phyloP scores from a whole-genome alignment of 2,329 filamentous ascomycete species.

The Capronia epimyces region DNA sequence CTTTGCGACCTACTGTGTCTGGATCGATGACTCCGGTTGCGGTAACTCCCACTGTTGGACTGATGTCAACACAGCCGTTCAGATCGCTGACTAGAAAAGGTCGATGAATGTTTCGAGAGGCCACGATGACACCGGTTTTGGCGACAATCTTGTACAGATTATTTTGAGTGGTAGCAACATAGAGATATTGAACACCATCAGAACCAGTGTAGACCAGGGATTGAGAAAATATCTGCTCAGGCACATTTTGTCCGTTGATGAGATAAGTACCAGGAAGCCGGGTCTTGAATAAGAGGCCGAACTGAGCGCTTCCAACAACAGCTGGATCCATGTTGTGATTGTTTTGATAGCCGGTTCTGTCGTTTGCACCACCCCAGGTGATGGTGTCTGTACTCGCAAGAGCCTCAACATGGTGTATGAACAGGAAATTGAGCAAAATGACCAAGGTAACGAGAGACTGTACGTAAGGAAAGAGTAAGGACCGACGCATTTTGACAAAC shows the following conservation, averaged over 20 bases:
- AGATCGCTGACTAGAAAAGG: constrained; percentile 49
- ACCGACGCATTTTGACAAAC: constrained; percentile 12
- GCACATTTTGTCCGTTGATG: constrained; percentile 34
- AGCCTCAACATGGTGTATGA: constrained; percentile 11
- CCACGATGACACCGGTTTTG: constrained; percentile 39
- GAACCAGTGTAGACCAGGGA: constrained; percentile 50
- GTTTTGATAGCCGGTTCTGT: constrained; percentile 28
- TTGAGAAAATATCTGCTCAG: constrained; percentile 51
- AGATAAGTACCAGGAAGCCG: constrained; percentile 49
- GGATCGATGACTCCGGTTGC: constrained; percentile 50
- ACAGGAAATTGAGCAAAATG: constrained; percentile 7
- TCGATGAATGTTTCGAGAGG: constrained; percentile 38
- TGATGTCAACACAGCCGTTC: constrained; percentile 46
- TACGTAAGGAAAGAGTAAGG: not conserved
- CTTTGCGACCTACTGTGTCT: constrained; percentile 31
- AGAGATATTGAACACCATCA: constrained; percentile 50
- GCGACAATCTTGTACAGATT: constrained; percentile 38
- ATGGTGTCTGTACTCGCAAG: constrained; percentile 24
- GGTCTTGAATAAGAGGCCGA: constrained; percentile 38
- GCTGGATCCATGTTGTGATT: constrained; percentile 61
- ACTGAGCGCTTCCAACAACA: constrained; percentile 51
- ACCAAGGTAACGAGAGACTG: constrained; percentile 14
- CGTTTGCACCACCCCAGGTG: constrained; percentile 23
- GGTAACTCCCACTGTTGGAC: constrained; percentile 45
- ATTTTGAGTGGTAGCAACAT: constrained; percentile 50